Evolutionary conservation across 768 basidiomycete species (phyloP).

Genomic region (Auriscalpium microsporum): DNA sequence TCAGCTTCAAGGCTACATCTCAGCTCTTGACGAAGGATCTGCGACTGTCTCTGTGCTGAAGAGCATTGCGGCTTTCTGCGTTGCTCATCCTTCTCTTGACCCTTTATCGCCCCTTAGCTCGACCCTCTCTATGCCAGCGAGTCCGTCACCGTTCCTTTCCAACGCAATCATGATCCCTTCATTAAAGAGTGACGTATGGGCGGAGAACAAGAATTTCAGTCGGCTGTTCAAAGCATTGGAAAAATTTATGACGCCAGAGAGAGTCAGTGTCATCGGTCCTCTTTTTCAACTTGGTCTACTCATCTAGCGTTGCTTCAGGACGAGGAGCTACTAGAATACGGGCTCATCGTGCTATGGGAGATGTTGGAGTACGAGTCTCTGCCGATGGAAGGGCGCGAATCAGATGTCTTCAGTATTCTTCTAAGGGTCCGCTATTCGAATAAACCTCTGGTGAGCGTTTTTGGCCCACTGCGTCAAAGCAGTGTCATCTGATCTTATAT

Average conservation of each 20-base stretch:
- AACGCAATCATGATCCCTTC: constrained; percentile 33
- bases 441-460: constrained; percentile 50
- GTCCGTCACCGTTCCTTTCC: constrained; percentile 47
- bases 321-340: constrained; percentile 64
- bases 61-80: constrained; percentile 56
- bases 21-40: constrained; percentile 42
- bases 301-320: constrained; percentile 31
- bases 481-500: background rate
- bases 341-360: constrained; percentile 77
- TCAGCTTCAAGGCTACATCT: constrained; percentile 46
- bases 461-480: background rate
- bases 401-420: constrained; percentile 63
- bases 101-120: constrained; percentile 48
- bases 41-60: constrained; percentile 51
- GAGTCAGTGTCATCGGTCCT: constrained; percentile 35
- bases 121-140: constrained; percentile 39
- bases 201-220: constrained; percentile 61
- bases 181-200: constrained; percentile 59
- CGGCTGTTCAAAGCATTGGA: constrained; percentile 59
- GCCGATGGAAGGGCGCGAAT: constrained; percentile 73
- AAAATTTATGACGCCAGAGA: constrained; percentile 49
- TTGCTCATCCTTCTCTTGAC: constrained; percentile 46
- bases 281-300: constrained; percentile 6
- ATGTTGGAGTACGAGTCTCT: constrained; percentile 66
- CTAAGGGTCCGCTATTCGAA: constrained; percentile 68